These are phyloP conservation scores for Tolypocladium tundrense DNA, from an alignment of 2,329 filamentous ascomycete genomes.

Conservation along the genomic window DNA sequence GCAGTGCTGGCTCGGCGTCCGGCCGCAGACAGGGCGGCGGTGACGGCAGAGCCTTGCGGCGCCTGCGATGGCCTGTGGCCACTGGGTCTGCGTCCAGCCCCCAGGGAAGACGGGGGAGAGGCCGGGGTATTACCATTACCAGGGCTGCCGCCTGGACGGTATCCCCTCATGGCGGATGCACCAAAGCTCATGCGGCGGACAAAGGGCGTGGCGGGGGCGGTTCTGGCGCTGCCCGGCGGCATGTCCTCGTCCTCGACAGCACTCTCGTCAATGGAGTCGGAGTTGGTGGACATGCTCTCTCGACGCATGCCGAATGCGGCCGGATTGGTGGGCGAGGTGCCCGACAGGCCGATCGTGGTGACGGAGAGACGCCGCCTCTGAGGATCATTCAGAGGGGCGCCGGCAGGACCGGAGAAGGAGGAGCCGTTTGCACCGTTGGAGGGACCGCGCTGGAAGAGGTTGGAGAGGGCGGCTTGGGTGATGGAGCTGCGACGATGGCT, in stretches of 20 bases:
- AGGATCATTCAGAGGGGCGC: conserved; percentile 37
- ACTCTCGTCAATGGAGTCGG: conserved; percentile 58
- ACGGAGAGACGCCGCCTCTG: conserved; percentile 64
- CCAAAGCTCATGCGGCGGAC: conserved; percentile 84
- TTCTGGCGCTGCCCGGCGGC: conserved; percentile 36
- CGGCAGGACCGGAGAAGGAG: conserved; percentile 29
- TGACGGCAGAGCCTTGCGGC: conserved; percentile 17
- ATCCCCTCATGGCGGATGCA: conserved; percentile 58
- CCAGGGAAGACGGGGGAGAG: conserved; percentile 25
- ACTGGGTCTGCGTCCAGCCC: conserved; percentile 15
- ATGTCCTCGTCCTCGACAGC: conserved; percentile 61
- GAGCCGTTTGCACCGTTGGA: conserved; percentile 34
- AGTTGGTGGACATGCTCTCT: conserved; percentile 60
- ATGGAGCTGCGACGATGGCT: conserved; percentile 46
- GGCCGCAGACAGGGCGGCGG: conserved; percentile 21
- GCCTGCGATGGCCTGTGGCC: conserved; percentile 19
- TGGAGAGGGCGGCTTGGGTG: conserved; percentile 45
- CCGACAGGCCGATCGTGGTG: conserved; percentile 63
- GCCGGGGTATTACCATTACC: conserved; percentile 51
- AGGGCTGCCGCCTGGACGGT: conserved; percentile 44
- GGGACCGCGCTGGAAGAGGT: conserved; percentile 48
- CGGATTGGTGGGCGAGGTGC: conserved; percentile 51
- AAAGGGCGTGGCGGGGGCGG: conserved; percentile 62
- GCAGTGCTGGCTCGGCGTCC: conserved; percentile 26
- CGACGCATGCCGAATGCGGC: conserved; percentile 45